Evolutionary conservation across 2,329 filamentous ascomycete species (phyloP), one percentile per base, ranked within the genome.

Genomic region (Fusarium heterosporum): DNA sequence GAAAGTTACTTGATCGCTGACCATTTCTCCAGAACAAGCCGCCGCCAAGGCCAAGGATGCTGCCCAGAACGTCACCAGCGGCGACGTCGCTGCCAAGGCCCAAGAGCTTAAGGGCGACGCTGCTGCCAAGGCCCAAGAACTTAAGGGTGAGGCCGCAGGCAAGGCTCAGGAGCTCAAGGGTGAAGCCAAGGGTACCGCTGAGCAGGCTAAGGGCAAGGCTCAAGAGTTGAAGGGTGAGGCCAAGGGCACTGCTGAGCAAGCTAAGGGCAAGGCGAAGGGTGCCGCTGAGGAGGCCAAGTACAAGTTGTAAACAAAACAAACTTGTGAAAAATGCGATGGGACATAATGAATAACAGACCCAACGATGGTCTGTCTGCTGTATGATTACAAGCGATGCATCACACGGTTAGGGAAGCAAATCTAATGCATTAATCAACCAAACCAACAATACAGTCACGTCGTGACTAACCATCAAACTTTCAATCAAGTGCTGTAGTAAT

Each of bases 11-110:
- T n/a, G 25, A 17, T 46, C 39, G 29, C 59, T 72, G 39, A 73
- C 63, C 22, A 8, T 28, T 6, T 0, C 4, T 12, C n/a, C 46
- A 83, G 80, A 78, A 42, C 73, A 72, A 22, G 77, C 78, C 36
- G 75, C 80, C 11, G 73, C 78, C 59, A 87, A 87, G 73, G 78
- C 82, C 50, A 86, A 86, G 75, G 77, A 83, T 22, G 66, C 78
- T 26, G 75, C 77, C 13, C 70, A 78, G 8, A 74, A 83, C 5
- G 70, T 76, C 17, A 73, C 70, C 8, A 17, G 41, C 16, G 75
- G 75, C 43, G 67, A 78, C 46, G 72, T 74, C 9, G 72, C 75
- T 42, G 77, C 75, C 19, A 75, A 76, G 58, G 76, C 80, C 0
- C 72, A 76, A 38, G 73, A 80, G 63, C 53, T 79, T 16, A 72